A percentile compares a stretch with the other conserved stretches of the same genome.
phyloP scores from a whole-genome alignment of 805 yeast genomes.

The Spathaspora hagerdaliae region DNA sequence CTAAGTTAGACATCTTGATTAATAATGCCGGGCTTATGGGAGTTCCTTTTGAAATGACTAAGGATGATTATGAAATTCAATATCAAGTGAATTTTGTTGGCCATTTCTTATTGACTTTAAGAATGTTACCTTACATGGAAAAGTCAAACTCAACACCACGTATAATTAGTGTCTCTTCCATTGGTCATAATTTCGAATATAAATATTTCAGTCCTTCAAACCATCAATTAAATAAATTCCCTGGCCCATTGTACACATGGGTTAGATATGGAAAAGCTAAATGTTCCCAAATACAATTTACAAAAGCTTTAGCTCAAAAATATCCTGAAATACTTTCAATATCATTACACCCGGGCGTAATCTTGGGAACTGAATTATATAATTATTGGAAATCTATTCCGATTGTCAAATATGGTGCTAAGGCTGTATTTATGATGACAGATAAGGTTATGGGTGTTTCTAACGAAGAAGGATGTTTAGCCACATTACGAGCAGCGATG shows the following conservation, averaged over 20 bases:
- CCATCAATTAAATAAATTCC: slow-evolving; percentile 19
- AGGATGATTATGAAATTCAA: slow-evolving; percentile 37
- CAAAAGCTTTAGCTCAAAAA: slow-evolving; percentile 20
- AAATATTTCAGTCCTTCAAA: slow-evolving; percentile 21
- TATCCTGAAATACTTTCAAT: slow-evolving; percentile 28
- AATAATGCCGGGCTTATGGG: slow-evolving; percentile 43
- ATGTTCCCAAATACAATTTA: slow-evolving; percentile 27
- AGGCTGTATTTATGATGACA: slow-evolving; percentile 10
- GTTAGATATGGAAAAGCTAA: slow-evolving; percentile 35
- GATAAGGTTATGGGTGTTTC: slow-evolving; percentile 22
- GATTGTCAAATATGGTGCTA: slow-evolving; percentile 17
- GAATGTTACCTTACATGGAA: slow-evolving; percentile 23
- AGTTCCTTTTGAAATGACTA: slow-evolving; percentile 30
- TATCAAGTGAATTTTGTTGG: slow-evolving; percentile 37
- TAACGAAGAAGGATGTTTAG: slow-evolving; percentile 30
- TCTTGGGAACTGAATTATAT: slow-evolving; percentile 31
- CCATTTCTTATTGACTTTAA: slow-evolving; percentile 30
- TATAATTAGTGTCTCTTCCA: slow-evolving; percentile 27
- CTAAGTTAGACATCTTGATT: slow-evolving; percentile 27
- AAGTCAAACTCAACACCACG: slow-evolving; percentile 23
- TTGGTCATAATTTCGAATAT: slow-evolving; percentile 26
- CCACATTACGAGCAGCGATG: slow-evolving; percentile 31
- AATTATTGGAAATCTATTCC: slow-evolving; percentile 23
- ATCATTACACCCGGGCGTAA: slow-evolving; percentile 39
- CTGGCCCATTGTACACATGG: slow-evolving; percentile 24